Percentiles rank a stretch among this genome's conserved stretches.
Evolutionary conservation across 1,284 basidiomycete genomes (phyloP).

Genomic region (Ustilago hordei): DNA sequence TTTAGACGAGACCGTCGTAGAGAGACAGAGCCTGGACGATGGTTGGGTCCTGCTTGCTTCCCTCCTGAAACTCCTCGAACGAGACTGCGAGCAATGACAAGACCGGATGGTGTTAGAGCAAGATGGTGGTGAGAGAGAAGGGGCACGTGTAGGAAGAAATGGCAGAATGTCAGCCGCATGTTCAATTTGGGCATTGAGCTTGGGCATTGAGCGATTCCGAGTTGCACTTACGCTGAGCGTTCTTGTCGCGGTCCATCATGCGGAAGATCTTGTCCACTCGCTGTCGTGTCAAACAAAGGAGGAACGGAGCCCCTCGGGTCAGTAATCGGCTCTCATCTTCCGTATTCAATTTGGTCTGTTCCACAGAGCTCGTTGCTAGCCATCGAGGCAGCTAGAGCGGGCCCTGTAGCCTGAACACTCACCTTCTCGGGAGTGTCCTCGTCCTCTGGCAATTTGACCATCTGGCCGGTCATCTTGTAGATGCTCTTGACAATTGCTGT

Average conservation of each 20-base stretch:
- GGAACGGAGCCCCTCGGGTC: neutral
- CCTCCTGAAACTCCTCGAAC: conserved; percentile 69
- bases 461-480: conserved; percentile 78
- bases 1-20: conserved; percentile 60
- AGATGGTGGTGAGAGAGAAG: neutral
- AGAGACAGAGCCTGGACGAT: conserved; percentile 67
- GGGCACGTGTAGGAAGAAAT: neutral
- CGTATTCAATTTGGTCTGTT: neutral
- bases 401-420: conserved; percentile 21
- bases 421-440: conserved; percentile 99
- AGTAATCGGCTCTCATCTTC: neutral
- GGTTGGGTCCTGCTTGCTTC: conserved; percentile 68
- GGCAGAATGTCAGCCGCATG: neutral
- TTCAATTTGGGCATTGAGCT: neutral
- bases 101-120: neutral
- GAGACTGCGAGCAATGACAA: conserved; percentile 43
- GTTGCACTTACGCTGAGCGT: conserved; percentile 61
- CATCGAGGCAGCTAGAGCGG: neutral
- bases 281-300: conserved; percentile 22
- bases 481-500: conserved; percentile 67
- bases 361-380: neutral
- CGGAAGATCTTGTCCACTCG: conserved; percentile 69
- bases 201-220: neutral
- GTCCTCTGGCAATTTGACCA: conserved; percentile 96
- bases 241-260: conserved; percentile 69